Percentiles rank a stretch among this genome's conserved stretches.
phyloP scores from a whole-genome alignment of 495 filamentous ascomycete genomes.

The Astrothelium subdiscretum region DNA sequence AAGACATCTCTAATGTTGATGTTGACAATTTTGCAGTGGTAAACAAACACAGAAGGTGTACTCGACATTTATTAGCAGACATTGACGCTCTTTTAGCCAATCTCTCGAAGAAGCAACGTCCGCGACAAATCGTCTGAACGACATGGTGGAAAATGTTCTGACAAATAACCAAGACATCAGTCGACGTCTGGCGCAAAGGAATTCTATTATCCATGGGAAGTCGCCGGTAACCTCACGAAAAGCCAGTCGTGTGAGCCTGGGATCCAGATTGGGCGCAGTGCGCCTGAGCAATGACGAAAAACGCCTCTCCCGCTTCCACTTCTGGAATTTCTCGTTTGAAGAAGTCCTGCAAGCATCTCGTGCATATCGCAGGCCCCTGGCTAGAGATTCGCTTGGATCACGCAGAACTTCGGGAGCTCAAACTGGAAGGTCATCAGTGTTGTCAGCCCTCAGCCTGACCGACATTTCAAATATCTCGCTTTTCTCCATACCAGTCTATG shows the following conservation, averaged over 20 bases:
- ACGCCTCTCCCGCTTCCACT: not conserved
- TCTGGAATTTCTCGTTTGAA: not conserved
- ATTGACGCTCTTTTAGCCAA: not conserved
- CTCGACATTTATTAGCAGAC: not conserved
- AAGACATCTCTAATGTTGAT: constrained; percentile 20
- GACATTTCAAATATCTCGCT: not conserved
- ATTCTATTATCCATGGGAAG: not conserved
- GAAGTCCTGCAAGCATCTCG: not conserved
- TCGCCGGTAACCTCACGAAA: not conserved
- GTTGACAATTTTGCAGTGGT: constrained; percentile 13
- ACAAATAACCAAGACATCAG: not conserved
- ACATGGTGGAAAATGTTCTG: not conserved
- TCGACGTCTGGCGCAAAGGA: not conserved
- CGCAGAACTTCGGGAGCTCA: not conserved
- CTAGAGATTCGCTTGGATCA: not conserved
- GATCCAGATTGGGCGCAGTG: not conserved
- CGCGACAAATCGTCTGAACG: not conserved
- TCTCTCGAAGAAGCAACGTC: not conserved
- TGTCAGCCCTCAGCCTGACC: not conserved
- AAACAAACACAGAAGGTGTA: not conserved
- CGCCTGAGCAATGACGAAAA: not conserved
- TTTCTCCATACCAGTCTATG: not conserved
- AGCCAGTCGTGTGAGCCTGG: not conserved
- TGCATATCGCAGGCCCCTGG: not conserved
- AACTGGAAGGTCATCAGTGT: not conserved